Base-by-base conservation (phyloP, 257 asterid species). In the Cruciata laevipes region DNA sequence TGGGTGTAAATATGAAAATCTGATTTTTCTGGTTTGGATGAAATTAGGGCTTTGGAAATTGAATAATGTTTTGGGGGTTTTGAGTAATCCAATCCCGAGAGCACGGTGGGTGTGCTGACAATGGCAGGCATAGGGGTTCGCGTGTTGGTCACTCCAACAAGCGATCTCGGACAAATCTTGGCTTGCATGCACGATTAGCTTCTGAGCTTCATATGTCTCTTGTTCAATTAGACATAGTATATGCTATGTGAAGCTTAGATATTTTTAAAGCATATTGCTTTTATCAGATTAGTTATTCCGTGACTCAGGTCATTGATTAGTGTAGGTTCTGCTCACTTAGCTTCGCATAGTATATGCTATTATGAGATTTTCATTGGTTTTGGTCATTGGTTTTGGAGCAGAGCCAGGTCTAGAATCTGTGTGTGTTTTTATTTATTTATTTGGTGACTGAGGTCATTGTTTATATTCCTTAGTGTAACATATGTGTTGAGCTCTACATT, bases 71-170 rank as follows among this genome's bases (percentile, higher is more conserved):
- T n/a, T n/a, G n/a, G n/a, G n/a, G n/a, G 38, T 44, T 59, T 68
- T 66, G 13, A 75, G 69, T 73, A 94, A 96, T 83, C 95, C 20
- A 94, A 94, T 84, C 97, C 99, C 3, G 99, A 94, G 84, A 90
- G 88, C 69, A 94, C 99, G 0, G 99, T 94, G 67, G 99, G 96
- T 31, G 86, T 94, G 53, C 69, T 90, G 75, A 94, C 99, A 68
- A 94, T 88, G 99, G 97, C 96, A 33, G 97, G 97, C 59, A 94
- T 83, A 77, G 91, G 96, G 55, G 96, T 90, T 81, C 95, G 96
- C 5, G 99, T 94, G 16, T 80, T 94, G 80, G 96, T 90, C 72
- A 94, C 97, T 59, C 97, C 96, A 0, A 90, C 99, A 32, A 90
- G 97, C 72, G 99, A 94, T 83, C 96, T 94, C n/a, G 97, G 99